phyloP scores from a whole-genome alignment of 106 monocot genomes.

The Dendrobium catenatum region DNA sequence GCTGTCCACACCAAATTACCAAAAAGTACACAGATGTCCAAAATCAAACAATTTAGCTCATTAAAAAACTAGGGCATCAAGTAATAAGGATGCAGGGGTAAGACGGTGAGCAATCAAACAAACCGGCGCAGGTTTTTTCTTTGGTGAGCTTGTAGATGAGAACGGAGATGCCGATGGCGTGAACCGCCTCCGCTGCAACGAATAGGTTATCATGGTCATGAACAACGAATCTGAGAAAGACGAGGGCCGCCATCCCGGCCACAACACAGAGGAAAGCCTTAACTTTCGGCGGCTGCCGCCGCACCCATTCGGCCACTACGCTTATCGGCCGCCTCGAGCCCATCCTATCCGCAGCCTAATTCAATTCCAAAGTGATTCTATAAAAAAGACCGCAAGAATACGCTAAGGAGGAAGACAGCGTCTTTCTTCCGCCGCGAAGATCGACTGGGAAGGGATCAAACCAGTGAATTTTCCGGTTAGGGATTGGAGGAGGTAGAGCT shows the following conservation, averaged over 20 bases:
- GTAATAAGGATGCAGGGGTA: neutral
- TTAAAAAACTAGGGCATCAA: neutral
- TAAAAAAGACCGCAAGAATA: neutral
- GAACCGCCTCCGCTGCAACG: constrained; percentile 54
- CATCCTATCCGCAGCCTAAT: neutral
- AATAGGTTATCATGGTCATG: constrained; percentile 63
- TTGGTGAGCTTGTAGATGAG: constrained; percentile 75
- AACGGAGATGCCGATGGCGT: constrained; percentile 48
- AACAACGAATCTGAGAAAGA: constrained; percentile 41
- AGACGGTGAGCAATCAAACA: neutral
- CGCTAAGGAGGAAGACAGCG: neutral
- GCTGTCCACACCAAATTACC: neutral
- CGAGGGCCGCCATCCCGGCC: constrained; percentile 43
- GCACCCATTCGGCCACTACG: constrained; percentile 21
- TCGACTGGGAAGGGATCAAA: neutral
- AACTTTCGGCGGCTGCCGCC: constrained; percentile 61
- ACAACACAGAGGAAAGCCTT: constrained; percentile 65
- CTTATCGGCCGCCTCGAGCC: constrained; percentile 1
- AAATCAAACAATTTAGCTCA: neutral
- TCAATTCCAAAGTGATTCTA: neutral
- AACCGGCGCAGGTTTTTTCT: constrained; percentile 30
- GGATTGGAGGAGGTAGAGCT: neutral
- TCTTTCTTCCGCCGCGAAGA: neutral
- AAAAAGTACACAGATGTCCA: neutral
- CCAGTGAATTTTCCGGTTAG: neutral